Evolutionary conservation across 139 green algal species (phyloP), one percentile per base, ranked within the genome.

Genomic region (Picochlorum sp.): DNA sequence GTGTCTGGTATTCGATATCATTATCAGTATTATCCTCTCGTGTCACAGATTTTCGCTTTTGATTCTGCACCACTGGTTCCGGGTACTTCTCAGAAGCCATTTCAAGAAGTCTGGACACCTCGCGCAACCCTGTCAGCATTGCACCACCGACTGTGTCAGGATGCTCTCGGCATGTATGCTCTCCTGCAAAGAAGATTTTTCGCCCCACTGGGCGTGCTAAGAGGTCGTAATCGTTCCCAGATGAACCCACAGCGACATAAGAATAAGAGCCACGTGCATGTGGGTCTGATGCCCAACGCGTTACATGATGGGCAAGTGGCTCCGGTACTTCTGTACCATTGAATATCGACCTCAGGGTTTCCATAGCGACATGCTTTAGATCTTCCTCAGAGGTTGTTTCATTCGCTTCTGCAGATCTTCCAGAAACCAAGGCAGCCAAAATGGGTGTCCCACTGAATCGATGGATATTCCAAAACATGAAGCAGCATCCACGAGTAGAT

Each of bases 391-490:
- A 21, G 58, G 60, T 21, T 13, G 38, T 55, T 64, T 82, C 62
- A 26, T 37, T 68, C 44, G 24, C 34, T 8, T 16, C 30, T 15
- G 56, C 60, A 4, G 70, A 52, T 30, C 51, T 37, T 47, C 83
- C 84, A 15, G 80, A 77, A 45, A 88, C 56, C 30, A 90, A 68
- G 6, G 77, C 74, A 6, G 60, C 72, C 20, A 90, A 70, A 13
- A 84, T 68, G 52, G 75, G 66, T 21, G 58, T 34, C 11, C 74
- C 70, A 55, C 49, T 63, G 44, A 80, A 77, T 34, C 74, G 71
- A n/a, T 83, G 65, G 45, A 92, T 62, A 74, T 92, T 92, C 88
- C 88, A 96, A 63, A 88, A 93, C 77, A 90, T 88, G 77, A 90
- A 95, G 78, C 75, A 85, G 45, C 65, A 57, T 15, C 88, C 87